Percentiles rank a stretch among this genome's conserved stretches.
Conservation (phyloP, 2,329 filamentous ascomycete species). For the Alternaria sp. region DNA sequence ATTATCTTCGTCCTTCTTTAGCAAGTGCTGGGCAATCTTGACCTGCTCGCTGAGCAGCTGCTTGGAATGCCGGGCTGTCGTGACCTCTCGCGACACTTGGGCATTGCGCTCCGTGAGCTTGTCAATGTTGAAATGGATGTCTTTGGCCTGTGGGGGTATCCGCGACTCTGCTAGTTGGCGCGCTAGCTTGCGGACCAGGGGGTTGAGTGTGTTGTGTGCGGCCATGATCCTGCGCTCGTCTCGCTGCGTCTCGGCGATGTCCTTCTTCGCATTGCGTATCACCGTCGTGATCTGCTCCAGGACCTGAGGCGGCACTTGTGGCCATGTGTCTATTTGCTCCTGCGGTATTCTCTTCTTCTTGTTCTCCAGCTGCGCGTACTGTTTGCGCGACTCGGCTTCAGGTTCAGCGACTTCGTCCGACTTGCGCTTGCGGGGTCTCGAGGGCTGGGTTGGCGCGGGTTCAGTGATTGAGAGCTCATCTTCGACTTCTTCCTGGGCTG, state of each 20-base stretch:
- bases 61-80: conserved; percentile 67
- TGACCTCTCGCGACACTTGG: conserved; percentile 58
- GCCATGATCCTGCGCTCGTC: conserved; percentile 57
- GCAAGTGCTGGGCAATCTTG: conserved; percentile 58
- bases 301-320: conserved; percentile 61
- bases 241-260: conserved; percentile 65
- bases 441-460: background rate
- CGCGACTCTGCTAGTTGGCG: conserved; percentile 66
- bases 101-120: conserved; percentile 65
- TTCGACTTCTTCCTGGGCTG: conserved; percentile 14
- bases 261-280: conserved; percentile 65
- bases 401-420: conserved; percentile 29
- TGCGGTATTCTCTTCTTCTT: conserved; percentile 47
- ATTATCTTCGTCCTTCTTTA: conserved; percentile 36
- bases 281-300: conserved; percentile 63
- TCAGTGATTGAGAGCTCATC: conserved; percentile 15
- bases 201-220: conserved; percentile 63
- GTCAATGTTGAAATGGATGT: conserved; percentile 68
- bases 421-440: conserved; percentile 30
- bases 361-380: conserved; percentile 44
- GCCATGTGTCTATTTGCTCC: conserved; percentile 56
- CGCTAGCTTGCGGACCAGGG: conserved; percentile 62
- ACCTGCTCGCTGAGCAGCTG: conserved; percentile 66
- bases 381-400: conserved; percentile 23
- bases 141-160: conserved; percentile 66